Evolutionary conservation across 1,284 basidiomycete species (phyloP).

Genomic region (Leucocoprinus gongylophorus): DNA sequence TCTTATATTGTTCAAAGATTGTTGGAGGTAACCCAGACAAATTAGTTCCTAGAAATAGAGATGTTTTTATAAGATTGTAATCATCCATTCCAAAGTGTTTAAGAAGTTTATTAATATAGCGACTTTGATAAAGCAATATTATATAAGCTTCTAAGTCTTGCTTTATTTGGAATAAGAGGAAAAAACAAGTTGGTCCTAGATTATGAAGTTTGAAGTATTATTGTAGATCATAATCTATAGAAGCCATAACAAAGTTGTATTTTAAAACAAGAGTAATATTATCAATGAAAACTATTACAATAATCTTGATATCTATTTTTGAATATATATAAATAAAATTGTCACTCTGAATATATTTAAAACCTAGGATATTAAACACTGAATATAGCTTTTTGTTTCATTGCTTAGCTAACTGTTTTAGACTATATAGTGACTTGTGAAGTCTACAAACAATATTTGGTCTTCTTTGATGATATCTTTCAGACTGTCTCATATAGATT

Average conservation of each 20-base stretch:
- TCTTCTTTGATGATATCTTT: background rate
- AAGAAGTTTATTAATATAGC: background rate
- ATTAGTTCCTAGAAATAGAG: too few relatives aligned
- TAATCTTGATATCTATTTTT: background rate
- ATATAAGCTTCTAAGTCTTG: background rate
- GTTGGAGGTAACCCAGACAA: too few relatives aligned
- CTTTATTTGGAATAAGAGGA: background rate
- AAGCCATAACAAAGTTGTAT: background rate
- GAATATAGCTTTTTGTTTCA: too few relatives aligned
- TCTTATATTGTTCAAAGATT: too few relatives aligned
- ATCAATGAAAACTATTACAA: background rate
- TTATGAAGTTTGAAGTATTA: background rate
- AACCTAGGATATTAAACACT: background rate
- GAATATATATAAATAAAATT: background rate
- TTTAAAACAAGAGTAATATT: conserved; percentile 1
- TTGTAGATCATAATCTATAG: background rate
- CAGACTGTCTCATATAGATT: background rate
- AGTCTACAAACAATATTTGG: background rate
- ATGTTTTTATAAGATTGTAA: background rate
- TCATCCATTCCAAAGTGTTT: background rate
- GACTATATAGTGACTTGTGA: background rate
- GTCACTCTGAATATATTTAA: background rate
- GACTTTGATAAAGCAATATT: background rate
- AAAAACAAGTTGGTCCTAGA: background rate
- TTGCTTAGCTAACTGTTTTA: background rate